Evolutionary conservation across 805 yeast genomes (phyloP).

Genomic region (Ogataea neopini): DNA sequence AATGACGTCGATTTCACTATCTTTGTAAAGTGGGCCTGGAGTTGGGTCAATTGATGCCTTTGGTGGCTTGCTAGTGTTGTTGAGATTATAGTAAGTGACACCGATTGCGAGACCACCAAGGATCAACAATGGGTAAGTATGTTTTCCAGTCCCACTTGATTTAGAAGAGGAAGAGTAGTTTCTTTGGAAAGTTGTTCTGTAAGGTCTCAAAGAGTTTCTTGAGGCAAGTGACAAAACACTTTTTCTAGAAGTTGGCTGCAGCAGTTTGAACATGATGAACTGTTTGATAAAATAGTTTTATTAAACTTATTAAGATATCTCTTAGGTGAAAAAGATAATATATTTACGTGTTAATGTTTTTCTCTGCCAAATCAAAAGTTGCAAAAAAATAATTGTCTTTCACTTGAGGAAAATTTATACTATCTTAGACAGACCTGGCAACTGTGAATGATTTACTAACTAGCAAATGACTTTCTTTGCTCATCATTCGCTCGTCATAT

Average conservation of each 20-base stretch:
- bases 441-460: no score
- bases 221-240: conserved; percentile 2
- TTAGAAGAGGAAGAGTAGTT: conserved; percentile 17
- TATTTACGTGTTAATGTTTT: conserved; percentile 8
- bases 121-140: conserved; percentile 28
- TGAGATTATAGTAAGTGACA: conserved; percentile 35
- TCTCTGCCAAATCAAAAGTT: conserved; percentile 5
- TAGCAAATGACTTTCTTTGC: no score
- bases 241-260: conserved; percentile 1
- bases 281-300: neutral
- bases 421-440: no score
- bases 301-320: no score
- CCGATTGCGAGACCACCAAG: conserved; percentile 35
- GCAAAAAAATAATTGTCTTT: no score
- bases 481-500: neutral
- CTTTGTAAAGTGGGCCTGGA: conserved; percentile 42
- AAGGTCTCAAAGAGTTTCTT: neutral
- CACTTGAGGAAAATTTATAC: no score
- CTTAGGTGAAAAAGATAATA: neutral
- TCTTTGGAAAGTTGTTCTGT: neutral
- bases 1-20: conserved; percentile 72
- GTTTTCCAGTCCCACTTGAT: conserved; percentile 16
- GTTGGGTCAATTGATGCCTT: conserved; percentile 36
- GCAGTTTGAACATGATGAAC: neutral
- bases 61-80: conserved; percentile 34